A percentile compares a stretch with the other conserved stretches of the same genome.
Conservation (phyloP, 495 filamentous ascomycete genomes). For the Xylaria scruposa region DNA sequence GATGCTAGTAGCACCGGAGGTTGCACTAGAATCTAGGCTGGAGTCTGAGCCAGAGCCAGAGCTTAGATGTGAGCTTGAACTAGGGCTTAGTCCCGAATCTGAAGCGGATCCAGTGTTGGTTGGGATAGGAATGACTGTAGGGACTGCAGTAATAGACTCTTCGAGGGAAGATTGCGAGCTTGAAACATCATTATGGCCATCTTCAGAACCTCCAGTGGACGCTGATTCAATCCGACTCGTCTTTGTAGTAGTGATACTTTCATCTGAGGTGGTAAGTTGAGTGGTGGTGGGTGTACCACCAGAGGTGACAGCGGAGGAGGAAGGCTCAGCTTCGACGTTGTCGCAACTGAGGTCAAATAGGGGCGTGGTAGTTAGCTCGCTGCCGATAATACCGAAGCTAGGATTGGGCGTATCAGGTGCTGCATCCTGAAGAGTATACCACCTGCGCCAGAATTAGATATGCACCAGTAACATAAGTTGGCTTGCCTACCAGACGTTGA, state of each 20-base stretch:
- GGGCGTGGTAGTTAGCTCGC: conserved; percentile 56
- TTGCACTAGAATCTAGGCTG: neutral
- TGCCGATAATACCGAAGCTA: conserved; percentile 69
- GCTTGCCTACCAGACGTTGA: conserved; percentile 69
- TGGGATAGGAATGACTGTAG: conserved; percentile 24
- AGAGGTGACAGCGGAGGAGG: conserved; percentile 21
- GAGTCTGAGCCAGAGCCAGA: neutral
- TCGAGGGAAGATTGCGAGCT: conserved; percentile 37
- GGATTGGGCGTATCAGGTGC: conserved; percentile 62
- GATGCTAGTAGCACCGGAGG: neutral
- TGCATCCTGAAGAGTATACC: conserved; percentile 67
- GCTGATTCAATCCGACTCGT: conserved; percentile 21
- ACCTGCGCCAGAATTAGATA: conserved; percentile 3
- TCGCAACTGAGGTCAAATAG: conserved; percentile 69
- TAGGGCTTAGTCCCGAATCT: neutral
- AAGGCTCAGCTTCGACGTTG: conserved; percentile 24
- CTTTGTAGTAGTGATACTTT: conserved; percentile 12
- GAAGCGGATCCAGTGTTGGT: neutral
- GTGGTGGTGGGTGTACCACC: conserved; percentile 13
- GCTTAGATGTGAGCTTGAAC: neutral
- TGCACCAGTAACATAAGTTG: too few relatives aligned
- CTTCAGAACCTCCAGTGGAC: conserved; percentile 31
- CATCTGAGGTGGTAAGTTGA: neutral
- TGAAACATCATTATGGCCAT: conserved; percentile 31
- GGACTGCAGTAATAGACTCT: conserved; percentile 33